Percentiles rank a stretch among this genome's conserved stretches.
Evolutionary conservation across 495 filamentous ascomycete genomes (phyloP).

Genomic region (Podospora pseudocomata): DNA sequence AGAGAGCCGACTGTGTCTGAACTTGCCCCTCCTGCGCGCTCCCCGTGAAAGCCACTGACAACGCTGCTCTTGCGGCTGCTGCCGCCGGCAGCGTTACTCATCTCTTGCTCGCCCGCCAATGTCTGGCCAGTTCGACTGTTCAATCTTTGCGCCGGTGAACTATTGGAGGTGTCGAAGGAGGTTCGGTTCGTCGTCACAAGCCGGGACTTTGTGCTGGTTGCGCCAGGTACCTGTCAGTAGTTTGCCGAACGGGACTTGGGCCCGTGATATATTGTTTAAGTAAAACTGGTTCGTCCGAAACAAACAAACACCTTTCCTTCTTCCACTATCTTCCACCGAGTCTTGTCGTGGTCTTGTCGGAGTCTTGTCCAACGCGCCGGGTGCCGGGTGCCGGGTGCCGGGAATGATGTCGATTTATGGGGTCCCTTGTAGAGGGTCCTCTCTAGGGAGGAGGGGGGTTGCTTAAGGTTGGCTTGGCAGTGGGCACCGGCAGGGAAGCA

Average conservation of each 20-base stretch:
- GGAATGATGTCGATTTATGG: not conserved
- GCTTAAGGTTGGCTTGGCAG: not conserved
- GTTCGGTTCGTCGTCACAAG: not conserved
- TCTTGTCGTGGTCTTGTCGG: not conserved
- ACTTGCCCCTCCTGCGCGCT: not conserved
- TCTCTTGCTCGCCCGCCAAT: constrained; percentile 2
- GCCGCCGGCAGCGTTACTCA: constrained; percentile 21
- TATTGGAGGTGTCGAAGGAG: not conserved
- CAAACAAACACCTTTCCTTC: not conserved
- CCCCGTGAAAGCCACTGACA: constrained; percentile 7
- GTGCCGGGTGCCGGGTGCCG: too few relatives aligned
- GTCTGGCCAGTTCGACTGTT: not conserved
- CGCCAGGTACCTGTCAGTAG: not conserved
- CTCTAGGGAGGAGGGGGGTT: not conserved
- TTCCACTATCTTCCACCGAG: not conserved
- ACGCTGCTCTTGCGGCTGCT: constrained; percentile 12
- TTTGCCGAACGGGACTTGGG: not conserved
- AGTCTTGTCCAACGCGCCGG: not conserved
- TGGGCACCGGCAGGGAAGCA: not conserved
- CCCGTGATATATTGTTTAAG: not conserved
- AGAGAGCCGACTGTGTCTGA: constrained; percentile 47
- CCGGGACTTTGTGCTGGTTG: not conserved
- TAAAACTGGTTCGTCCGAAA: not conserved
- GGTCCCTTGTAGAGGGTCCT: not conserved
- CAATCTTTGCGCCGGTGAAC: not conserved